Conservation (phyloP, 306 rosid species). For the Cucurbita pepo region DNA sequence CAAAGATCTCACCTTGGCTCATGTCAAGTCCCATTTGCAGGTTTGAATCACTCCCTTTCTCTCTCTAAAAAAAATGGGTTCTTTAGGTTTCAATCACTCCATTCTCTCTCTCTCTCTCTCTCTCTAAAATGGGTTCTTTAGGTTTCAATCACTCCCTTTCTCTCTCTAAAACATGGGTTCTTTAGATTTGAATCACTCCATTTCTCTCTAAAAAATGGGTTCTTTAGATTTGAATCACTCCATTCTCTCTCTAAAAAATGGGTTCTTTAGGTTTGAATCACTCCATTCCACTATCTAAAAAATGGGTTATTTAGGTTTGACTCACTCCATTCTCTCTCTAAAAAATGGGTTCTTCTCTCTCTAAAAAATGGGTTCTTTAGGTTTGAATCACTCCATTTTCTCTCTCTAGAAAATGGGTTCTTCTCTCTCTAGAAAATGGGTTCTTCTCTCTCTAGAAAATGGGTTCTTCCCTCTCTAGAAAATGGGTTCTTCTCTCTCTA, state of each 20-base stretch:
- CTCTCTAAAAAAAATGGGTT: not conserved
- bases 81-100: slow-evolving; percentile 17
- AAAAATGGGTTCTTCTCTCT: too few relatives aligned
- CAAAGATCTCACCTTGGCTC: slow-evolving; percentile 74
- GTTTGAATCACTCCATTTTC: too few relatives aligned
- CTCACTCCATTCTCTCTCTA: not conserved
- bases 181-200: not conserved
- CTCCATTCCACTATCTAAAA: too few relatives aligned
- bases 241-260: too few relatives aligned
- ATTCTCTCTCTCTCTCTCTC: not conserved
- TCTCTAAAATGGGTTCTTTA: not conserved
- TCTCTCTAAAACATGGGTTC: not conserved
- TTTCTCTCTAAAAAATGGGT: not conserved
- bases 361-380: too few relatives aligned
- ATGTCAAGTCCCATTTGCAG: slow-evolving; percentile 72
- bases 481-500: not conserved
- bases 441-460: too few relatives aligned
- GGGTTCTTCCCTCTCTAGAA: too few relatives aligned
- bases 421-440: not conserved
- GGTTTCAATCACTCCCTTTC: slow-evolving; percentile 13
- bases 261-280: too few relatives aligned
- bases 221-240: too few relatives aligned
- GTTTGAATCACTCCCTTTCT: slow-evolving; percentile 8
- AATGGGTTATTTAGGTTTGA: too few relatives aligned
- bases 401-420: too few relatives aligned